Conservation (phyloP, 2,329 filamentous ascomycete genomes). For the Fusarium verticillioides region DNA sequence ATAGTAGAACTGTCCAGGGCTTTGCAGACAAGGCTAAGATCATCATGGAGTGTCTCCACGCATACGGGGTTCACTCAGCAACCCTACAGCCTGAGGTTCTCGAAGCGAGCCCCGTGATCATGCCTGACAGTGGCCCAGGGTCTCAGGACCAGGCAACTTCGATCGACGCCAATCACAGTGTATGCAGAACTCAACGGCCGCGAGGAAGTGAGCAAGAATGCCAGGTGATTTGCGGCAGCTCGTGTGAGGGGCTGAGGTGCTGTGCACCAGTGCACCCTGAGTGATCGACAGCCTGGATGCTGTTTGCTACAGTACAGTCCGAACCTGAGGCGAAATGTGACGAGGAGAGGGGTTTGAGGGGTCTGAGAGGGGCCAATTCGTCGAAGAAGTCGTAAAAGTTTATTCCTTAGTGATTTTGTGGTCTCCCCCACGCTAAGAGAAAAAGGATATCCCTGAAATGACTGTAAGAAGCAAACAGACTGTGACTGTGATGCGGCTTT, state of each 20-base stretch:
- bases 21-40: constrained; percentile 71
- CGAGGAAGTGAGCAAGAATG: constrained; percentile 52
- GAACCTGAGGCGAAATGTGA: constrained; percentile 4
- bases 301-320: neutral
- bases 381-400: constrained; percentile 8
- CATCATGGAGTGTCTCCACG: constrained; percentile 76
- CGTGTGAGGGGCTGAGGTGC: constrained; percentile 64
- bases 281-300: constrained; percentile 31
- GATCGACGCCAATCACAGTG: constrained; percentile 15
- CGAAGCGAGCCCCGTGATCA: constrained; percentile 19
- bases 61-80: constrained; percentile 77
- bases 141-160: constrained; percentile 17
- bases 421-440: constrained; percentile 19
- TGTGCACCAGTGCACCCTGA: constrained; percentile 48
- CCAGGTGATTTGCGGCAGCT: constrained; percentile 62
- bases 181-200: constrained; percentile 13
- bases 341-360: constrained; percentile 29
- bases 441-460: constrained; percentile 31
- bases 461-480: neutral
- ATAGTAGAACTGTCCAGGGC: constrained; percentile 63
- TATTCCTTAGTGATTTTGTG: constrained; percentile 7
- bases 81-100: constrained; percentile 74
- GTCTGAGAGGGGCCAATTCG: constrained; percentile 23
- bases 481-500: constrained; percentile 6
- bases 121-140: constrained; percentile 9